phyloP scores from a whole-genome alignment of 176 grass and related monocot species.

The Cenchrus americanus region DNA sequence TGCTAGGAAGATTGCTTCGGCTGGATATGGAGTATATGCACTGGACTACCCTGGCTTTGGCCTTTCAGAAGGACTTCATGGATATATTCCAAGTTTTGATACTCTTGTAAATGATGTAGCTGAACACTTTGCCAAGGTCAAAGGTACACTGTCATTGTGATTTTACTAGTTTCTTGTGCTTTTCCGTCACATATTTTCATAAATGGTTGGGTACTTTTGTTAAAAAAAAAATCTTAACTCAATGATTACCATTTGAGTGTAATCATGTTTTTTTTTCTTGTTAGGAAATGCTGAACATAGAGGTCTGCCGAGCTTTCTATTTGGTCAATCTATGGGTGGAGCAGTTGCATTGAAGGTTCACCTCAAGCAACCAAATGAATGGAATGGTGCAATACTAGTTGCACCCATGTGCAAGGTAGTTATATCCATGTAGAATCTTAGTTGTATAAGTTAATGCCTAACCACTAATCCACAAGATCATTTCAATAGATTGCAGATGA shows the following conservation, averaged over 20 bases:
- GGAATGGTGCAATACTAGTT: conserved; percentile 91
- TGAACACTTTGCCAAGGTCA: conserved; percentile 81
- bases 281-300: conserved; percentile 77
- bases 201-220: background rate
- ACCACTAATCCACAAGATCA: conserved; percentile 2
- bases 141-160: conserved; percentile 58
- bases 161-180: conserved; percentile 21
- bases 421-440: background rate
- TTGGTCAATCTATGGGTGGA: conserved; percentile 95
- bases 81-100: conserved; percentile 88
- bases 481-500: conserved; percentile 67
- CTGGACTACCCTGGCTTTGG: conserved; percentile 95
- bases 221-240: background rate
- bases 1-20: conserved; percentile 81
- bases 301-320: conserved; percentile 79
- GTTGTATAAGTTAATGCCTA: conserved; percentile 5
- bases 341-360: conserved; percentile 93
- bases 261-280: conserved; percentile 8
- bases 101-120: conserved; percentile 69
- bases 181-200: background rate
- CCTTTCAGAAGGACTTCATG: conserved; percentile 97
- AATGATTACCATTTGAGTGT: conserved; percentile 15
- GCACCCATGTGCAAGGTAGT: conserved; percentile 98
- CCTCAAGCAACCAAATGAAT: conserved; percentile 80
- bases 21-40: conserved; percentile 91